Evolutionary conservation across 108 stramenopile species (phyloP), one percentile per base, ranked within the genome.

Genomic region (Fragilaria radians): DNA sequence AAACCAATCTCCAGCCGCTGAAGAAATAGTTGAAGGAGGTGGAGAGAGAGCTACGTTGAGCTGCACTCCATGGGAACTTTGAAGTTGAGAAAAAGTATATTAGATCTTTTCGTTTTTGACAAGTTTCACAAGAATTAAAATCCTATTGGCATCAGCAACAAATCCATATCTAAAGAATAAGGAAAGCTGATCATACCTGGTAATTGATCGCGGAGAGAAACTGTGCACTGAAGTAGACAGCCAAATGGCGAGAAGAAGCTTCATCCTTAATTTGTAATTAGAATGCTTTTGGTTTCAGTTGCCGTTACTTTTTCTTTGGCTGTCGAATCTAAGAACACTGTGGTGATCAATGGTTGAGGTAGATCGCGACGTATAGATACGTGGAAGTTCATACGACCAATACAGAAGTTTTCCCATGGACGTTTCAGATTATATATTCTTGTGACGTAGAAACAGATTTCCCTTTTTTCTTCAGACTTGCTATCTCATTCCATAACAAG

Each of bases 1-100:
- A 31, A 71, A 65, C 93, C 93, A 94, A 25, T 80, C 74, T 30
- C 72, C 78, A 50, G 49, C 32, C 28, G 55, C 54, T 27, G 32
- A 36, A 32, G 63, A 31, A 28, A 65, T 28, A 4, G 71, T 54
- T 19, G 62, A 49, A 23, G 63, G 24, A 33, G 78, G 36, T 48
- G 60, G 36, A 14, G 70, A 52, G 17, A 54, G 28, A 19, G 65
- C 62, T 21, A 63, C 46, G 28, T 53, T 32, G 54, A 63, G 62
- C 58, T 46, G 58, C 4, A 47, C 28, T 42, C 54, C n/a, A 28
- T 14, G 14, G 23, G 7, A n/a, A 5, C 14, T n/a, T 5, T 5
- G 25, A 55, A 30, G 5, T 29, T 11, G 14, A 29, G 28, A 30
- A 30, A 29, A 28, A 55, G 28, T 5, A 25, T 29, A 4, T 30